Evolutionary conservation across 345 rosid species (phyloP).

Genomic region (Citrus mangshanensis): DNA sequence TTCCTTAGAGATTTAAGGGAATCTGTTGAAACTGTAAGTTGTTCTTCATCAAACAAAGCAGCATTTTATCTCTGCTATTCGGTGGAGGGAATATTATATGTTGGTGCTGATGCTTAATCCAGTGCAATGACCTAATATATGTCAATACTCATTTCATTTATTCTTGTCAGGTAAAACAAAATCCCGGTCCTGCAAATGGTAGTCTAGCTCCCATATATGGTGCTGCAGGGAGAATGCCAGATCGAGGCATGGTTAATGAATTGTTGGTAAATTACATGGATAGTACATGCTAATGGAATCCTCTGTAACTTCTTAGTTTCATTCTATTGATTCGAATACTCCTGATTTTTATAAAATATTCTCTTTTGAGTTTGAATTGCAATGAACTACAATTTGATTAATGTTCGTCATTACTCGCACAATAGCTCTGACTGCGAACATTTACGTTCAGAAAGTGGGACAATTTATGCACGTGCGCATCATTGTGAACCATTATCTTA

Average conservation of each 20-base stretch:
- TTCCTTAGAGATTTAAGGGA: slow-evolving; percentile 72
- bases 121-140: neutral
- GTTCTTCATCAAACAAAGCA: neutral
- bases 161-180: slow-evolving; percentile 57
- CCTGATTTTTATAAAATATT: neutral
- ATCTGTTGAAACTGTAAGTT: slow-evolving; percentile 72
- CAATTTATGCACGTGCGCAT: no score
- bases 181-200: slow-evolving; percentile 82
- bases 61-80: neutral
- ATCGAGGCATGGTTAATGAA: slow-evolving; percentile 80
- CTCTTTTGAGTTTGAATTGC: neutral
- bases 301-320: neutral
- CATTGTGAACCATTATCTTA: no score
- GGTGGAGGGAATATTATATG: neutral
- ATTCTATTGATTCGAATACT: neutral
- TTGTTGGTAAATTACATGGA: slow-evolving; percentile 87
- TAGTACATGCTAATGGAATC: slow-evolving; percentile 46
- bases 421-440: neutral
- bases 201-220: slow-evolving; percentile 93
- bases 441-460: neutral
- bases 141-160: neutral
- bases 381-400: neutral
- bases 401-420: neutral
- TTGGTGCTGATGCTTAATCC: neutral
- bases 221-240: slow-evolving; percentile 88